Conservation (phyloP, 305 asterid species). For the Fraxinus greggii region DNA sequence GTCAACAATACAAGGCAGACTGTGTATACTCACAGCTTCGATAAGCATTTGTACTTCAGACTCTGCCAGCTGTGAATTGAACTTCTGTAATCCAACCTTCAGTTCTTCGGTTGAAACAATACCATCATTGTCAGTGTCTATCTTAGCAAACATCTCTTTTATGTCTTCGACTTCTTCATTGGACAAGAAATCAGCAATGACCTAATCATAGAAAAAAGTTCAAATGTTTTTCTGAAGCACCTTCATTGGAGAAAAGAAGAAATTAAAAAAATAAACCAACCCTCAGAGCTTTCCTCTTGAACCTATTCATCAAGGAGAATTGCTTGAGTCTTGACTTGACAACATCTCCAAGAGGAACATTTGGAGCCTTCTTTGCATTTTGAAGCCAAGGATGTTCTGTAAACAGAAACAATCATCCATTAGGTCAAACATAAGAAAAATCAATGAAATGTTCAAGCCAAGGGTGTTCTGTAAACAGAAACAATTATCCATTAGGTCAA, state of each 20-base stretch:
- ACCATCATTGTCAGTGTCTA: neutral
- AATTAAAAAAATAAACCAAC: neutral
- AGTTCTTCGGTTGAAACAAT: neutral
- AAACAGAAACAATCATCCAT: neutral
- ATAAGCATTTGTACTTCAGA: constrained; percentile 1
- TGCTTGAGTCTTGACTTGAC: neutral
- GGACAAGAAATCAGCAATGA: neutral
- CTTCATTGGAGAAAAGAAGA: neutral
- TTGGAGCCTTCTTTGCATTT: neutral
- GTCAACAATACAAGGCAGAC: neutral
- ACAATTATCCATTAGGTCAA: neutral
- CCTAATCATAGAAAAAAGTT: neutral
- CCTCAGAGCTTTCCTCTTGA: neutral
- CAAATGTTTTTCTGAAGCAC: neutral
- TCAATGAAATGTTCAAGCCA: neutral
- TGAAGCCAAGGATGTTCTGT: neutral
- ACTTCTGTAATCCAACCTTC: neutral
- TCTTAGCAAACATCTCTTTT: constrained; percentile 59
- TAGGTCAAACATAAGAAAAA: neutral
- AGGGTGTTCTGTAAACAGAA: neutral
- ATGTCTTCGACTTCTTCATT: constrained; percentile 22
- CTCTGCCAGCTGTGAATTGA: neutral
- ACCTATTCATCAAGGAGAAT: neutral
- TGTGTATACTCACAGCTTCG: neutral
- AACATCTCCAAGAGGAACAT: neutral